Conservation (phyloP, 495 filamentous ascomycete species). For the Penicillium manginii region DNA sequence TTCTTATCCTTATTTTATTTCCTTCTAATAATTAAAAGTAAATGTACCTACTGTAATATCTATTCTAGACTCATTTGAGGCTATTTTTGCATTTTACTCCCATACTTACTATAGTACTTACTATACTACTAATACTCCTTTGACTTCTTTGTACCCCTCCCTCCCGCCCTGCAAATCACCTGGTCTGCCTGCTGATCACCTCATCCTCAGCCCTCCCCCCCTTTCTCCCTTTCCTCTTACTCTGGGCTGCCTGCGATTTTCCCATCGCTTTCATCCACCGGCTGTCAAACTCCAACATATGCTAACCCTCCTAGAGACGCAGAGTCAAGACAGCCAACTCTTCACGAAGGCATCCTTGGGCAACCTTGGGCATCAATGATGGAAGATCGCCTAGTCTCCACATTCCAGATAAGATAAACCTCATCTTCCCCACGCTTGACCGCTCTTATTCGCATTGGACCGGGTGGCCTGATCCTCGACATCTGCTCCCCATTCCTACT, state of each 20-base stretch:
- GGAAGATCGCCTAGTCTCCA: slow-evolving; percentile 28
- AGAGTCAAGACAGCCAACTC: no score
- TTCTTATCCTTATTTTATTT: no score
- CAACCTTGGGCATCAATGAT: slow-evolving; percentile 29
- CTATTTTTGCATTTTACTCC: no score
- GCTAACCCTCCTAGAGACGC: no score
- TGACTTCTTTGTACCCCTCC: slow-evolving; percentile 5
- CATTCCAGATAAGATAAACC: slow-evolving; percentile 36
- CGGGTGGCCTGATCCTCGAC: slow-evolving; percentile 30
- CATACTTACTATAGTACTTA: no score
- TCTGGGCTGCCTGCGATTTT: neutral
- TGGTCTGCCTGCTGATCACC: slow-evolving; percentile 34
- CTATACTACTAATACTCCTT: neutral
- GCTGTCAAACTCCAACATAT: no score
- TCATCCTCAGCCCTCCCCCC: slow-evolving; percentile 23
- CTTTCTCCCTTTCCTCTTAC: slow-evolving; percentile 3
- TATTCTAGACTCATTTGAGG: no score
- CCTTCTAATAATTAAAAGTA: no score
- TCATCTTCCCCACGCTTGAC: slow-evolving; percentile 33
- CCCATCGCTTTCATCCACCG: neutral
- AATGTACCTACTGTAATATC: no score
- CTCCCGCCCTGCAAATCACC: slow-evolving; percentile 20
- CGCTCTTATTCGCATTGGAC: slow-evolving; percentile 26
- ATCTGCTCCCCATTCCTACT: neutral
- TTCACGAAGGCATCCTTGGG: slow-evolving; percentile 1